Base-by-base conservation (phyloP, 495 filamentous ascomycete species). In the Xylaria scruposa region DNA sequence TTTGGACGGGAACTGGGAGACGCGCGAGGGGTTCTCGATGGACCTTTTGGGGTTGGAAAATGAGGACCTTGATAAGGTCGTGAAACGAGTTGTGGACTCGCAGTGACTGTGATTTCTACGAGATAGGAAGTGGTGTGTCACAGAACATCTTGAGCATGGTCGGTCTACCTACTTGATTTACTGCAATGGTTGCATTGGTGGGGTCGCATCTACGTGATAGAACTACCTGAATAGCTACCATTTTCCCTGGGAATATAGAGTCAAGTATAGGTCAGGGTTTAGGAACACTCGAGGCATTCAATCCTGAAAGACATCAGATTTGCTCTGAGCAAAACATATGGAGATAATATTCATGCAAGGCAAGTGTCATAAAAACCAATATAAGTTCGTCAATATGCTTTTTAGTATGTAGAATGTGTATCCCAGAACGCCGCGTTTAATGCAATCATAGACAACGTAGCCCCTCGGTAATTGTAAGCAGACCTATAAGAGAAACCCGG, bases 1-100 rank as follows among this genome's bases (percentile, higher is more conserved):
- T 6, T 56, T 75, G 19, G 76, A 79, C 4, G 78, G 72, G 42
- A 73, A 79, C 38, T 80, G 78, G 78, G 72, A 74, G 53, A 69
- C 46, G n/a, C 70, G 72, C 33, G 62, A 72, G 33, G 76, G 69
- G 3, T 80, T 74, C 51, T 68, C 77, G 19, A 80, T 80, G 78
- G 74, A 72, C 0, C 47, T 59, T 24, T 68, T 80, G 53, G 77
- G 74, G 0, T 64, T 80, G 26, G 69, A 74, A 67, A 61, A 80
- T 51, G 78, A 80, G 62, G 72, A 78, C 8, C 33, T 60, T n/a
- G 58, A 60, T 21, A 31, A 38, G 17, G 58, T 60, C 0, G 58
- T 60, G 24, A 60, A 38, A 13, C 29, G 31, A 10, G 58, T 60
- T n/a, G 29, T 36, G 58, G 58, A 60, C 9, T 60, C 58, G 19